Evolutionary conservation across 345 rosid genomes (phyloP), one percentile per base, ranked within the genome.

Genomic region (Lumnitzera littorea): DNA sequence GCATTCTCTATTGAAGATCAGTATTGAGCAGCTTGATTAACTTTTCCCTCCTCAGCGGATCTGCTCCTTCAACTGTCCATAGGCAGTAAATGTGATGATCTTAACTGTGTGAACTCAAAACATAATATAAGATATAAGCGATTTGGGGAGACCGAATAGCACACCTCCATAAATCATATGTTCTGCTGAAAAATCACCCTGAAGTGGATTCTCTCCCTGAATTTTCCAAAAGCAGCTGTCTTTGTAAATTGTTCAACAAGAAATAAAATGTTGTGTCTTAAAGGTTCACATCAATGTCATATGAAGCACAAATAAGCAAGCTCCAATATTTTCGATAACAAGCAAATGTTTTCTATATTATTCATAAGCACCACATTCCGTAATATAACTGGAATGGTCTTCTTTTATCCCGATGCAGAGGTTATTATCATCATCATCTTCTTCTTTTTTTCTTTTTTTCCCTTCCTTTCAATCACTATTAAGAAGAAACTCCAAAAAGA

Each of bases 111-210:
- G 29, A 20, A 57, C 16, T 47, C 41, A n/a, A 52, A 27, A 15
- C 49, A 56, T 50, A 5, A 36, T 49, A 24, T 53, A 23, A 23
- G 15, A 9, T 12, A 4, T n/a, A 12, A 36, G 43, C 6, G 43
- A 36, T 36, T 8, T 36, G 60, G 2, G 49, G 60, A 57, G 27
- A 57, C 25, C 48, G 12, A 57, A 57, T 16, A 57, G 47, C 54
- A 53, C 63, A 91, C 98, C 96, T 85, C 98, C 96, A 75, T 83
- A 89, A 71, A 91, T 91, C 96, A 91, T 87, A 69, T 89, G 95
- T 58, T 91, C 96, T 0, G 96, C 96, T 12, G 96, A 89, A 67
- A 91, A 91, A 78, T 89, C 98, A 55, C 98, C 98, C 69, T 91
- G 96, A 41, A 91, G 91, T 56, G 98, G 98, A 74, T 89, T 72